Base-by-base conservation (phyloP, 495 filamentous ascomycete genomes). In the Tirmania nivea region DNA sequence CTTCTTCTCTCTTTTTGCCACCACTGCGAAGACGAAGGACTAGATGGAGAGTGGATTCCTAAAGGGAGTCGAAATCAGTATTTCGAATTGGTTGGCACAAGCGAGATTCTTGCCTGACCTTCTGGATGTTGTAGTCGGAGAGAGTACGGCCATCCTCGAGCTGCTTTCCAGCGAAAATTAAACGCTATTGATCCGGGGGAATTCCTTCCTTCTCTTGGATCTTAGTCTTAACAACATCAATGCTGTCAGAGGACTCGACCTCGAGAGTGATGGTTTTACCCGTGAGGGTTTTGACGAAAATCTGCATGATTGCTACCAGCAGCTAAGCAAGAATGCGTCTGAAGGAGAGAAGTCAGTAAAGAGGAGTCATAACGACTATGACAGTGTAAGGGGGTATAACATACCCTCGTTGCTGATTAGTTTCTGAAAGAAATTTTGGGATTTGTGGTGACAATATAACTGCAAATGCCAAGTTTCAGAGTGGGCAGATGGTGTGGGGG, bases 241-340 rank as follows among this genome's bases (percentile, higher is more conserved):
- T 96, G 66, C 89, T 96, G 74, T 99, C 92, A 65, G 79, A 86
- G 56, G 89, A 94, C 83, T 96, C 90, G 73, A 96, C 92, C 88
- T 99, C 90, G 66, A 99, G 92, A 84, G 90, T 99, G 82, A 96
- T 96, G 68, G 90, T 99, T 81, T 96, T 99, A 69, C 90, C 90
- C 83, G 92, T 96, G 58, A 97, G 88, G 86, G 90, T 96, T 78
- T 96, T 96, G 69, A 96, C 90, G 82, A 97, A 95, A 75, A 94
- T 96, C 81, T 96, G 89, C 90, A 96, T 96, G 39, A 45, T 45
- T 45, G 39, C n/a, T 51, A 20, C 60, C 61, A 63, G 59, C 60
- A 64, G 61, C 61, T 64, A 61, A 60, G 61, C 61, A 64, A 60
- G 50, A 53, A 56, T 64, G 61, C 61, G 56, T 64, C 61, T 63